Base-by-base conservation (phyloP, 257 asterid species). In the Jaltomata sinuosa region DNA sequence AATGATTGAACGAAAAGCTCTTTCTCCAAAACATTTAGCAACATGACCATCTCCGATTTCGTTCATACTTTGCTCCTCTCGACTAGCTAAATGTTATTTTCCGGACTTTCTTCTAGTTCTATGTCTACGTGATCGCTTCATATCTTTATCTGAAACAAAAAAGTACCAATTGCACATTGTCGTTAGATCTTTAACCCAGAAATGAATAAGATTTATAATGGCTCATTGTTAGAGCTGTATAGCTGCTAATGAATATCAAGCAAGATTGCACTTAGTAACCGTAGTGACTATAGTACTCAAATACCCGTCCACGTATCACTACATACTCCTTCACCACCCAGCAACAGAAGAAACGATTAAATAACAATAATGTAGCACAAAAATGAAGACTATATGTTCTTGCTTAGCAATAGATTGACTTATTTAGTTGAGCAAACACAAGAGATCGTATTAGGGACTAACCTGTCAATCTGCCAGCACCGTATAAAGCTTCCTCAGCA, bases 391-490 rank as follows among this genome's bases (percentile, higher is more conserved):
- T 5, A 16, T 47, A 74, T 74, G 32, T 42, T 45, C 38, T 74
- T 74, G 57, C 80, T 16, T n/a, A 25, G 57, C n/a, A 2, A 27
- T 22, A 7, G 55, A 74, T 74, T 25, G 38, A 74, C 81, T 76
- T 45, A 8, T 25, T 47, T 76, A 76, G 3, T 47, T 22, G 40
- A 15, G 42, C 80, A 22, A 22, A 74, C 14, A 47, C 8, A 40
- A 0, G 9, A 45, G 2, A 11, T 76, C 1, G 9, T 47, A 47
- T 76, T 27, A 15, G 1, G 40, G 42, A 47, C 81, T 27, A 3
- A 92, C 98, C 95, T 91, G 87, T 57, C 86, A 91, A 86, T 91
- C 97, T 93, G 71, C 98, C 96, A 0, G 97, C 97, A 89, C n/a
- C 86, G 68, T 67, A 89, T 3, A 97, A 88, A 89, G 93, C 97